These are phyloP conservation scores for Rhodotorula sp. DNA, from an alignment of 1,284 basidiomycete species.

Conservation along the genomic window DNA sequence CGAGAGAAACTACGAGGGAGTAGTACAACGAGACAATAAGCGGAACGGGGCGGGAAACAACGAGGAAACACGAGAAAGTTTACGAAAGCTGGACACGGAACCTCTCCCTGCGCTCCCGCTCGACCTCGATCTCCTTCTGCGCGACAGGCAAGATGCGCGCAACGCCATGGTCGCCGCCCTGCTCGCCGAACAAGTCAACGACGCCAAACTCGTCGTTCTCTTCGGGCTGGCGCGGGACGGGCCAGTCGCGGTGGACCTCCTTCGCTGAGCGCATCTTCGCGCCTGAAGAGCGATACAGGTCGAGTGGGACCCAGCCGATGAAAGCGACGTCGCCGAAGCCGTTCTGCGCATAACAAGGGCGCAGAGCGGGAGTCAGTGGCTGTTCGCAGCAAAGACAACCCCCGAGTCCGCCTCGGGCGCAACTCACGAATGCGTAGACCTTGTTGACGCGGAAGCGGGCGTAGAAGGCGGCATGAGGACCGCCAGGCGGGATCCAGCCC, in stretches of 20 bases:
- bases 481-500: constrained; percentile 29
- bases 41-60: too few species aligned
- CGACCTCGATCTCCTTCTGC: not conserved
- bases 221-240: constrained; percentile 35
- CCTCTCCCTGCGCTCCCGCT: not conserved
- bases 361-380: not conserved
- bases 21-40: too few species aligned
- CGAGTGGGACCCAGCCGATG: constrained; percentile 37
- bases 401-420: not conserved
- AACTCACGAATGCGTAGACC: constrained; percentile 34
- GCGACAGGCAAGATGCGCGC: not conserved
- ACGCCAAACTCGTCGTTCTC: constrained; percentile 36
- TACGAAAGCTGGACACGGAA: not conserved
- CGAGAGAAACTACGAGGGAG: too few species aligned
- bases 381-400: not conserved
- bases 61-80: not conserved
- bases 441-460: constrained; percentile 34
- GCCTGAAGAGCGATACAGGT: constrained; percentile 29
- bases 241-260: constrained; percentile 33
- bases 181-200: constrained; percentile 51
- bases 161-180: not conserved
- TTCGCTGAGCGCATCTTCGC: constrained; percentile 29
- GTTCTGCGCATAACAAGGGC: not conserved
- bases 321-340: constrained; percentile 38
- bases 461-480: constrained; percentile 36